Percentiles rank a stretch among this genome's conserved stretches.
phyloP scores from a whole-genome alignment of 441 rosid species.

The Pelargonium myrrhifolium region DNA sequence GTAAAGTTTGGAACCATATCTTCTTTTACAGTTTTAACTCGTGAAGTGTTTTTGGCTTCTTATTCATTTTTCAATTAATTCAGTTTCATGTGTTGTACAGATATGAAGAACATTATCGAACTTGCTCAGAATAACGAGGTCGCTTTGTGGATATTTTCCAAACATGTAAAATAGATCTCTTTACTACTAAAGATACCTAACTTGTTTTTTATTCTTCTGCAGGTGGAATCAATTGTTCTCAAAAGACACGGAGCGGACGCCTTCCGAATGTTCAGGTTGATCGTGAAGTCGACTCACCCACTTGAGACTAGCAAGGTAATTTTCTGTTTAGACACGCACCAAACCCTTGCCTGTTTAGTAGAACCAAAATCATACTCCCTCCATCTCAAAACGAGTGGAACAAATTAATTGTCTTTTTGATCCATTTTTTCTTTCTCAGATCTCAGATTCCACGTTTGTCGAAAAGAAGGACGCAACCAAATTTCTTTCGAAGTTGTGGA shows the following conservation, averaged over 20 bases:
- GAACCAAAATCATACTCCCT: neutral
- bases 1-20: conserved; percentile 26
- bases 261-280: conserved; percentile 66
- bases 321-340: neutral
- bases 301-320: conserved; percentile 75
- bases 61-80: conserved; percentile 13
- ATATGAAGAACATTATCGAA: conserved; percentile 56
- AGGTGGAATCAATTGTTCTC: conserved; percentile 70
- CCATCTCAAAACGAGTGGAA: neutral
- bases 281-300: conserved; percentile 41
- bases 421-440: conserved; percentile 32
- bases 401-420: neutral
- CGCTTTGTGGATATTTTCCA: conserved; percentile 15
- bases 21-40: neutral
- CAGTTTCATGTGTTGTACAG: conserved; percentile 34
- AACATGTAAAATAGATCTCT: conserved; percentile 12
- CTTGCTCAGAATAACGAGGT: conserved; percentile 81
- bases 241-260: conserved; percentile 68
- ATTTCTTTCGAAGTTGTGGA: conserved; percentile 63
- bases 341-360: neutral
- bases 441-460: conserved; percentile 52
- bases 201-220: conserved; percentile 18
- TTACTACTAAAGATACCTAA: conserved; percentile 10
- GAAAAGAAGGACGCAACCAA: conserved; percentile 54
- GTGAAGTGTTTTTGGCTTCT: conserved; percentile 14